Conservation (phyloP, 2,329 filamentous ascomycete genomes). For the Trichoderma lentiforme region DNA sequence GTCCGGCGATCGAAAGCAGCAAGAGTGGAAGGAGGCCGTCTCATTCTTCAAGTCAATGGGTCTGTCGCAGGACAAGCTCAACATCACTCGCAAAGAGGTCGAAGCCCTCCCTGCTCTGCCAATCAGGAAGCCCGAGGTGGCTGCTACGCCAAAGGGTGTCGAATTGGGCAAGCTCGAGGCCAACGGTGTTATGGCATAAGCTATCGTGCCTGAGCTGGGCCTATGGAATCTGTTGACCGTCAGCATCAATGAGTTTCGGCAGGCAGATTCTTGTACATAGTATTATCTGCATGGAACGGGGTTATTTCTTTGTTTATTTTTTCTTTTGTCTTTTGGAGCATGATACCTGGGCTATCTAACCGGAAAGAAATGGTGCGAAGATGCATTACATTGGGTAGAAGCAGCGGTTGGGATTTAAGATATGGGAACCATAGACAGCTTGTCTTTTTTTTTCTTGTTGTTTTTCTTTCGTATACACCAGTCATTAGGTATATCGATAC, state of each 20-base stretch:
- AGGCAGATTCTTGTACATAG: conserved; percentile 3
- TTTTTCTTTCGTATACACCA: background rate
- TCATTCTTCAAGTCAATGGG: conserved; percentile 46
- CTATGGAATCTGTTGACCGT: background rate
- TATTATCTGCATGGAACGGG: background rate
- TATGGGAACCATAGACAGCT: conserved; percentile 3
- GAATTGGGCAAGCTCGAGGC: conserved; percentile 13
- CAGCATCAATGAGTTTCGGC: background rate
- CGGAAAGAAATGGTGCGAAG: background rate
- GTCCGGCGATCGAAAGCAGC: conserved; percentile 55
- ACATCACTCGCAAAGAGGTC: conserved; percentile 24
- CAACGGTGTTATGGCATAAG: conserved; percentile 8
- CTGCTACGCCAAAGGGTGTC: background rate
- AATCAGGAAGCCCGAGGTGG: background rate
- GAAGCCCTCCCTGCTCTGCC: conserved; percentile 9
- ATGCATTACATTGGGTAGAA: background rate
- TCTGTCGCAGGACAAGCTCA: conserved; percentile 30
- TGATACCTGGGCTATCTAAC: conserved; percentile 13
- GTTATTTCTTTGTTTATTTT: background rate
- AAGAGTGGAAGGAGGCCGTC: conserved; percentile 52
- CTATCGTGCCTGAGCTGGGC: background rate
- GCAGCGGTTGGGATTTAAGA: background rate
- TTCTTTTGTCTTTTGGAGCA: background rate
- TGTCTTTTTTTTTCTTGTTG: background rate
- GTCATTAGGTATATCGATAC: background rate